Conservation (phyloP, 2,329 filamentous ascomycete genomes). For the Ophiostoma sp. region DNA sequence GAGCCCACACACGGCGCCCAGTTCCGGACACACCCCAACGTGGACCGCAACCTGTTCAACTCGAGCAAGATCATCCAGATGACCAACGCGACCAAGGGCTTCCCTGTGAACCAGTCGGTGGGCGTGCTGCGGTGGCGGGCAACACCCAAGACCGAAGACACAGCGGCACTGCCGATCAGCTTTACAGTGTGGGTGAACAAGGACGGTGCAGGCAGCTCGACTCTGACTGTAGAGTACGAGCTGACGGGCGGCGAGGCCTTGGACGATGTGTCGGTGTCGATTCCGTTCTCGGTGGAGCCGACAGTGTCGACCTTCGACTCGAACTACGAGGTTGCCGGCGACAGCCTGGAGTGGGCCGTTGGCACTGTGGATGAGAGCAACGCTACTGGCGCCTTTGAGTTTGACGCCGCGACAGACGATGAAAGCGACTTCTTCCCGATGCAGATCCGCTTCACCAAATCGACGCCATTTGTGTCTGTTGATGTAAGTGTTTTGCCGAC, state of each 20-base stretch:
- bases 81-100: conserved; percentile 79
- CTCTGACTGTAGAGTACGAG: conserved; percentile 93
- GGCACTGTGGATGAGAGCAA: conserved; percentile 80
- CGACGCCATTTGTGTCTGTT: conserved; percentile 80
- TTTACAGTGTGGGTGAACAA: conserved; percentile 99
- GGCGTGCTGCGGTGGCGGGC: conserved; percentile 91
- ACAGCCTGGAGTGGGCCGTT: conserved; percentile 90
- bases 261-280: conserved; percentile 78
- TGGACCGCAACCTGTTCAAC: conserved; percentile 84
- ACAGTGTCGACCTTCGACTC: conserved; percentile 90
- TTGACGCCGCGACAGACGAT: conserved; percentile 80
- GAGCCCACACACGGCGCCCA: conserved; percentile 77
- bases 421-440: conserved; percentile 98
- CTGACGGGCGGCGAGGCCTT: conserved; percentile 73
- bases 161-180: conserved; percentile 79
- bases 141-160: conserved; percentile 72
- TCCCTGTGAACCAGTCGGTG: conserved; percentile 90
- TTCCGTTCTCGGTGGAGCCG: conserved; percentile 84
- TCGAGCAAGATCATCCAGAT: conserved; percentile 80
- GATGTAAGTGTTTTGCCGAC: conserved; percentile 53
- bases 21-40: conserved; percentile 93
- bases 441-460: conserved; percentile 83
- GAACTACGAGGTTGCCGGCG: conserved; percentile 86
- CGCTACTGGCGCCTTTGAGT: conserved; percentile 83
- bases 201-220: conserved; percentile 71